phyloP scores from a whole-genome alignment of 345 rosid genomes.

The Populus nigra region DNA sequence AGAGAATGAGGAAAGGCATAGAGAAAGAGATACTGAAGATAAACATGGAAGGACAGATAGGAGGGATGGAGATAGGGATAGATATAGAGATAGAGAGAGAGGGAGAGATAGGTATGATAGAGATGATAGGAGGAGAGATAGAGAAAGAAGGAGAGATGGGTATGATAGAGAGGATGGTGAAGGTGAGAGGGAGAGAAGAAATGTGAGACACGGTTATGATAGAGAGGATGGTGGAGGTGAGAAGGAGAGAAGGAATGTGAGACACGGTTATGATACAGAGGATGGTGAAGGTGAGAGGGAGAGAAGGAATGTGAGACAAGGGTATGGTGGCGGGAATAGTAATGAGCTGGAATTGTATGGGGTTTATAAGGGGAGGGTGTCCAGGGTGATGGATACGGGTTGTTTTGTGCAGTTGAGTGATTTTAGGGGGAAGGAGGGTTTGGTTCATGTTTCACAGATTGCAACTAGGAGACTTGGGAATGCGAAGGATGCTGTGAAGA shows the following conservation, averaged over 20 bases:
- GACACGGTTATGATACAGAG: neutral
- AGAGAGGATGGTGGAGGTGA: constrained; percentile 1
- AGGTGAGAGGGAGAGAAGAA: neutral
- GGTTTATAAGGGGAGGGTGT: constrained; percentile 76
- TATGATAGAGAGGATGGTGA: constrained; percentile 5
- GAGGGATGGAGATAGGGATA: constrained; percentile 25
- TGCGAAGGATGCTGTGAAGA: constrained; percentile 65
- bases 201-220: neutral
- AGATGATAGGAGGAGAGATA: constrained; percentile 19
- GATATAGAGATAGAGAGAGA: constrained; percentile 19
- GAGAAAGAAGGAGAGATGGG: constrained; percentile 19
- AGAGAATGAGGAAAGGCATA: constrained; percentile 17
- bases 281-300: constrained; percentile 20
- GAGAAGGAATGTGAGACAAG: constrained; percentile 17
- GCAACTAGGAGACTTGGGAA: constrained; percentile 55
- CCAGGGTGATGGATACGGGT: constrained; percentile 79
- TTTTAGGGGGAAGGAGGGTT: constrained; percentile 82
- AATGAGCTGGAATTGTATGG: constrained; percentile 68
- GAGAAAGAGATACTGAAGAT: constrained; percentile 34
- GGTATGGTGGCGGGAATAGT: neutral
- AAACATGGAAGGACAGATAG: constrained; percentile 23
- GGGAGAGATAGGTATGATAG: neutral
- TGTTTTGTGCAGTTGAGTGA: constrained; percentile 79
- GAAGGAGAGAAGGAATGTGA: neutral
- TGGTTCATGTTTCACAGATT: constrained; percentile 86